Evolutionary conservation across 306 rosid genomes (phyloP), one percentile per base, ranked within the genome.

Genomic region (Medicago truncatula): DNA sequence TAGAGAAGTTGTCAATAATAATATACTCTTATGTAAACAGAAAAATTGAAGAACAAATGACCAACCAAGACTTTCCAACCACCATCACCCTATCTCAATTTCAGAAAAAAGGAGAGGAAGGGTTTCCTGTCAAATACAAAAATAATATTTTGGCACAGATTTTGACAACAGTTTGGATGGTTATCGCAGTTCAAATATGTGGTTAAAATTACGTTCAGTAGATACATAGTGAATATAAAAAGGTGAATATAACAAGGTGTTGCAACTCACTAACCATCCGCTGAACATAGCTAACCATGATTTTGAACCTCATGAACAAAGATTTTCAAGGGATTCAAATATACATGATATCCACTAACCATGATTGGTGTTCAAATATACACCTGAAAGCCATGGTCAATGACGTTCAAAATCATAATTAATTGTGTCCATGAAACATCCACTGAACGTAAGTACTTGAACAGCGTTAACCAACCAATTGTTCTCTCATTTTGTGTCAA

Each of bases 1-100:
- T 28, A 81, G 18, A 76, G 68, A 85, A 83, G 44, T 23, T 58
- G 76, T 82, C 72, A 86, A 77, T 78, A 41, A 63, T 61, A 41
- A 63, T 61, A 62, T 64, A 54, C 14, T 81, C 39, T 53, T 59
- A 11, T 21, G 38, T 64, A 70, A 70, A 31, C 3, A n/a, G 36
- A 75, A 56, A 54, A 18, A 18, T 62, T 61, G 39, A 66, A 79
- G 56, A 75, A 41, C 62, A 57, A 64, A 70, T 70, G 75, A 21
- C 54, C 63, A 58, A 47, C 31, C 31, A 0, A 34, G 39, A 73
- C 36, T 34, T 67, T 52, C 36, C 58, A 17, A 50, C n/a, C 17
- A 13, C 40, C 38, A 11, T 25, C 38, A 11, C 38, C 43, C 28
- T 14, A 7, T 44, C 23, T 74, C 60, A 75, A 20, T 40, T 76